A percentile compares a stretch with the other conserved stretches of the same genome.
phyloP scores from a whole-genome alignment of 2,329 filamentous ascomycete species.

The Penicillium sp. region DNA sequence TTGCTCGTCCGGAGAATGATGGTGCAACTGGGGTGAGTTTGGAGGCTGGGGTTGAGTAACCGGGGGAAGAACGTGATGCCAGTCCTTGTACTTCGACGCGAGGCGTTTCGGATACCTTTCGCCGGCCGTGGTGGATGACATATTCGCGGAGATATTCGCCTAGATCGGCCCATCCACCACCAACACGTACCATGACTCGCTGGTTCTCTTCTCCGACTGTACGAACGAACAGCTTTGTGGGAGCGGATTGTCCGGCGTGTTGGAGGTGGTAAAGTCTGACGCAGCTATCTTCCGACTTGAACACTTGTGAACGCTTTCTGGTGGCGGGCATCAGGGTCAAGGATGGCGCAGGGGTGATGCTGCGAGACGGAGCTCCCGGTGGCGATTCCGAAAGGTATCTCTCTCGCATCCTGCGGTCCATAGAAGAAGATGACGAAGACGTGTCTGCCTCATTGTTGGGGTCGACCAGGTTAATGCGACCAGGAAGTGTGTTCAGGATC shows the following conservation, averaged over 20 bases:
- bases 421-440: constrained; percentile 36
- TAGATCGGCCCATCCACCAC: constrained; percentile 96
- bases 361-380: constrained; percentile 43
- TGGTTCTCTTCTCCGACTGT: constrained; percentile 88
- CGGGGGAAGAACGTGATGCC: constrained; percentile 36
- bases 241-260: constrained; percentile 78
- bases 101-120: constrained; percentile 58
- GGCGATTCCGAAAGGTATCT: constrained; percentile 42
- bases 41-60: constrained; percentile 32
- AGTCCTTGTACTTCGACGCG: constrained; percentile 61
- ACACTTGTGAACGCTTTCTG: constrained; percentile 38
- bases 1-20: constrained; percentile 33
- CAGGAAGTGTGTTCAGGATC: constrained; percentile 76
- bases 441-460: constrained; percentile 43
- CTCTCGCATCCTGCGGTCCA: constrained; percentile 46
- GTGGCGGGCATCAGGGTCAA: constrained; percentile 69
- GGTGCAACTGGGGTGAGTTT: constrained; percentile 24
- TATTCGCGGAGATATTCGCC: constrained; percentile 95
- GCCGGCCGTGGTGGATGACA: constrained; percentile 86
- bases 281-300: constrained; percentile 63
- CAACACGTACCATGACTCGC: constrained; percentile 96
- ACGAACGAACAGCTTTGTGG: constrained; percentile 93
- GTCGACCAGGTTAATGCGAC: constrained; percentile 73
- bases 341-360: constrained; percentile 66
- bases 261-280: constrained; percentile 93